These are phyloP conservation scores for Ceratocystis alfenasii DNA, from an alignment of 2,329 filamentous ascomycete genomes.

Conservation along the genomic window DNA sequence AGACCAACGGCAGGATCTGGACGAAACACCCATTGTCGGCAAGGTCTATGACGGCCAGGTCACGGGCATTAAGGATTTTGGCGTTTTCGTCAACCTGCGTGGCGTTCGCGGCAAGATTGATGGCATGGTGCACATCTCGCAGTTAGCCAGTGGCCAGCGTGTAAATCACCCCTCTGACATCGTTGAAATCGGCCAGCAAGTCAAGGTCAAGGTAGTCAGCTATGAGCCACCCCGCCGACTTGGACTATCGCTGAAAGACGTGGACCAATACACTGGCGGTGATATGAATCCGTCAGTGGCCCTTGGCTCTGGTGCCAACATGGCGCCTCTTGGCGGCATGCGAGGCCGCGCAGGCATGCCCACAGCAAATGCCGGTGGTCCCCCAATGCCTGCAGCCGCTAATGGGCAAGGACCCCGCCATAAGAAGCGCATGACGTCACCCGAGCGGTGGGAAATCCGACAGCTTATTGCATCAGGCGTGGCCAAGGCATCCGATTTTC, in stretches of 20 bases:
- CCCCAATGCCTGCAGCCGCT: constrained; percentile 24
- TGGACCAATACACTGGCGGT: constrained; percentile 76
- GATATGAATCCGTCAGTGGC: constrained; percentile 69
- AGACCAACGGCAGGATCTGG: constrained; percentile 41
- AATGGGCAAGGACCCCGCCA: constrained; percentile 40
- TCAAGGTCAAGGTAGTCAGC: constrained; percentile 87
- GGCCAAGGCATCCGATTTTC: constrained; percentile 83
- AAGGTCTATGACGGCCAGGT: constrained; percentile 87
- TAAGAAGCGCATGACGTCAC: constrained; percentile 90
- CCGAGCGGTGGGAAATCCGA: constrained; percentile 93
- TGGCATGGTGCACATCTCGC: constrained; percentile 86
- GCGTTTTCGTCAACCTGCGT: constrained; percentile 84
- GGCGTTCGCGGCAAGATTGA: constrained; percentile 81
- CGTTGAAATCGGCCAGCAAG: constrained; percentile 63
- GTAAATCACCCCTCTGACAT: constrained; percentile 89
- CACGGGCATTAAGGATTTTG: constrained; percentile 89
- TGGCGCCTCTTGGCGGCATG: constrained; percentile 59
- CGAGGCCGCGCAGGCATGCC: constrained; percentile 34
- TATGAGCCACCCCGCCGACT: constrained; percentile 64
- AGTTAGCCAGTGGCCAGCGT: constrained; percentile 69
- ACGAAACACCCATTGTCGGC: constrained; percentile 66
- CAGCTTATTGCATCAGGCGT: constrained; percentile 94
- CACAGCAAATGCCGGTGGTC: constrained; percentile 28
- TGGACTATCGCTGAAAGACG: constrained; percentile 92
- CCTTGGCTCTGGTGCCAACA: constrained; percentile 82